Evolutionary conservation across 129 eudicot species (phyloP).

Genomic region (Heracleum sosnowskyi): DNA sequence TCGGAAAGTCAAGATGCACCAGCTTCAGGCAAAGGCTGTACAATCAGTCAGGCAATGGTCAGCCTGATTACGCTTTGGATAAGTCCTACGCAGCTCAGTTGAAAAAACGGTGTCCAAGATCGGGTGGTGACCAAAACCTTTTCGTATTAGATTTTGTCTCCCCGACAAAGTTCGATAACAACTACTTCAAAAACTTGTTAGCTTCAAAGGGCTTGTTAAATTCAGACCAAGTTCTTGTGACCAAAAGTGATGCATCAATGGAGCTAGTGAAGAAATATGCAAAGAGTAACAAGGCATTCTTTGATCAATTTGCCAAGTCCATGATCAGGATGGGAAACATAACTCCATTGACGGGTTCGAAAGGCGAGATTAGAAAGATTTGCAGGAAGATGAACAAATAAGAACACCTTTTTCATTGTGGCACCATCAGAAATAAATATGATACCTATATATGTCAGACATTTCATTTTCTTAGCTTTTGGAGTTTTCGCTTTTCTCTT

Average conservation of each 20-base stretch:
- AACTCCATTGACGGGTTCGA: constrained; percentile 65
- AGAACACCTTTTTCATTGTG: neutral
- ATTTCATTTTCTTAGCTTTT: neutral
- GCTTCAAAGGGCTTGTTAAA: constrained; percentile 68
- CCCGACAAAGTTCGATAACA: constrained; percentile 69
- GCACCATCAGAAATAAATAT: neutral
- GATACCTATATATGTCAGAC: neutral
- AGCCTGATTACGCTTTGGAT: constrained; percentile 51
- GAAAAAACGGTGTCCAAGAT: constrained; percentile 56
- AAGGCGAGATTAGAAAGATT: constrained; percentile 69
- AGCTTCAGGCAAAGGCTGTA: constrained; percentile 92
- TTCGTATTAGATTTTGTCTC: constrained; percentile 53
- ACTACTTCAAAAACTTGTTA: constrained; percentile 72
- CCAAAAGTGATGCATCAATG: constrained; percentile 47
- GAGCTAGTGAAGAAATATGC: constrained; percentile 72
- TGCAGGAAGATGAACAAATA: constrained; percentile 71
- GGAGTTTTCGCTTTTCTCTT: neutral
- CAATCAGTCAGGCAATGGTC: constrained; percentile 68
- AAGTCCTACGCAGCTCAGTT: constrained; percentile 45
- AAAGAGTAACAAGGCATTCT: constrained; percentile 41
- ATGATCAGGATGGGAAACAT: constrained; percentile 92
- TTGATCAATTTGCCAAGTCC: constrained; percentile 76
- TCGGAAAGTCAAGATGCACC: constrained; percentile 71
- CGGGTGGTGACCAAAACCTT: constrained; percentile 86
- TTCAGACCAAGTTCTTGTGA: constrained; percentile 70